Base-by-base conservation (phyloP, 257 asterid species). In the Jacaranda mimosifolia region DNA sequence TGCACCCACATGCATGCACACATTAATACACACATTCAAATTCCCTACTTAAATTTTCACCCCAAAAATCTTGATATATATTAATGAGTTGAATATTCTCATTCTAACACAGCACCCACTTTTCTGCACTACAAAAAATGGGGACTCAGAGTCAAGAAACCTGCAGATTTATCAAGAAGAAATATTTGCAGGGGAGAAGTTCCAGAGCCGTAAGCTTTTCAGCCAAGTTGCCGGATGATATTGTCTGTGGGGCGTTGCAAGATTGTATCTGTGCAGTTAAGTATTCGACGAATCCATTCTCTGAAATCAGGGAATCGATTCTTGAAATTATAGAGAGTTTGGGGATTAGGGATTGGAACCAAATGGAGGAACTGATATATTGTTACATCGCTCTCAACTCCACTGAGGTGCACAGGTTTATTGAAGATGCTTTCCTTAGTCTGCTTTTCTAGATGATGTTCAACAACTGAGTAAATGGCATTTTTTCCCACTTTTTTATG, bases 251-350 rank as follows among this genome's bases (percentile, higher is more conserved):
- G 12, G 77, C 63, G 3, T 80, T 88, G 15, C 85, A 60, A 1
- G 92, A 91, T 18, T 84, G 97, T 26, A 77, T 87, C 4, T 91
- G 97, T 40, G 90, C 86, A 1, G 97, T 91, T 8, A 88, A 88
- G 80, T 84, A 84, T 49, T 89, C 97, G 0, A 63, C 78, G 21
- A 70, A 89, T 74, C 95, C 97, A 0, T 63, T 80, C 32, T 19
- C 73, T 19, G 95, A 91, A 38, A 87, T 91, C 40, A 77, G 87
- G 63, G 83, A 83, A 19, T 91, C 96, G 38, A 82, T 89, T 7
- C 19, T 65, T 42, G 91, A 89, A 78, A 84, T 90, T 81, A 82
- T 87, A 21, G 79, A 88, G 77, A 81, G 73, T 51, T 75, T 88
- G 45, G 91, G 89, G n/a, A 72, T 91, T 76, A 69, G 71, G 26